These are phyloP conservation scores for Cryomyces minteri DNA, from an alignment of 495 filamentous ascomycete species.

Conservation along the genomic window DNA sequence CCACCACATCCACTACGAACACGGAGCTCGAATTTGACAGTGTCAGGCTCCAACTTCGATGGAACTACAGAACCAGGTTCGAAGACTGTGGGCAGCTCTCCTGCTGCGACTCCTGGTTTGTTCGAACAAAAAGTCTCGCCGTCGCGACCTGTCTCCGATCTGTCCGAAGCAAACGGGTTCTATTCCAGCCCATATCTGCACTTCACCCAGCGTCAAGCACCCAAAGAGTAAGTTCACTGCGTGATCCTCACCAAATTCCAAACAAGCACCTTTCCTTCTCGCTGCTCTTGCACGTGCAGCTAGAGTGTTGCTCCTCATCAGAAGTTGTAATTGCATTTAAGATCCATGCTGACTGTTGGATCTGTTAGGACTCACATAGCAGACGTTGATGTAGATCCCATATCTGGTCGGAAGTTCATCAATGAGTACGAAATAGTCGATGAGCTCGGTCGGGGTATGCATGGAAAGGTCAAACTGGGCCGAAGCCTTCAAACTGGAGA, in stretches of 20 bases:
- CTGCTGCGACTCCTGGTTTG: conserved; percentile 20
- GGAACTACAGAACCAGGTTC: conserved; percentile 14
- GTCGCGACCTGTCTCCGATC: conserved; percentile 4
- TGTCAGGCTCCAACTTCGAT: background rate
- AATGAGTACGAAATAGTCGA: conserved; percentile 95
- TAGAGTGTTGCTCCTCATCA: no score
- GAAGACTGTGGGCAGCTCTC: conserved; percentile 22
- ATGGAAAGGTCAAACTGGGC: conserved; percentile 39
- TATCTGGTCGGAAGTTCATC: conserved; percentile 85
- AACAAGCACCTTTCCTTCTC: no score
- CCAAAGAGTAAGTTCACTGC: conserved; percentile 16
- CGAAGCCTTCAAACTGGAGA: conserved; percentile 35
- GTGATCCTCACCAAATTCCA: background rate
- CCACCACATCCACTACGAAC: conserved; percentile 11
- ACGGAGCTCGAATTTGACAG: conserved; percentile 12
- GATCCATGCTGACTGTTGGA: background rate
- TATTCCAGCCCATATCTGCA: conserved; percentile 25
- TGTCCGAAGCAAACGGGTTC: conserved; percentile 12
- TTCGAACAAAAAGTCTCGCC: conserved; percentile 16
- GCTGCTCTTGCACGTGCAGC: no score
- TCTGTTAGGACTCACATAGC: conserved; percentile 54
- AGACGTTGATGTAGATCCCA: conserved; percentile 67
- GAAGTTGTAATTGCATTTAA: background rate
- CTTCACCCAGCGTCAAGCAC: conserved; percentile 19
- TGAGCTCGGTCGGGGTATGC: conserved; percentile 85